Conservation (phyloP, 2,329 filamentous ascomycete genomes). For the Penicillium sp. region DNA sequence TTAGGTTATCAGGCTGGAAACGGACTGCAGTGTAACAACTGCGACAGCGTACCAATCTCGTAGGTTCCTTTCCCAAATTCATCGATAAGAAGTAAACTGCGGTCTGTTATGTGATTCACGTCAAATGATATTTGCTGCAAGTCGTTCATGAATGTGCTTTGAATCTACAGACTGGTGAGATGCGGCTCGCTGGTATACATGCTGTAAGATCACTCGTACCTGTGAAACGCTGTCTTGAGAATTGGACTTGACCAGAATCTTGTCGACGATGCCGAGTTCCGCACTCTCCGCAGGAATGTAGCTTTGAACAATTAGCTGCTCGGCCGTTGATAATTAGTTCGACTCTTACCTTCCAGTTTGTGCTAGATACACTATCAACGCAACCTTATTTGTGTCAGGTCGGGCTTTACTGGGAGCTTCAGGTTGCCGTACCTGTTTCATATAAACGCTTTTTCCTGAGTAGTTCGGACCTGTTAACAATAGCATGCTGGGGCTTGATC, state of each 20-base stretch:
- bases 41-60: slow-evolving; percentile 49
- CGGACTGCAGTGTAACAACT: background rate
- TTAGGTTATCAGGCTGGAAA: background rate
- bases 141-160: slow-evolving; percentile 78
- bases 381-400: slow-evolving; percentile 56
- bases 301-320: slow-evolving; percentile 49
- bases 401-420: background rate
- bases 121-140: slow-evolving; percentile 83
- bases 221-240: slow-evolving; percentile 72
- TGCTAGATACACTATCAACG: slow-evolving; percentile 87
- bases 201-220: slow-evolving; percentile 30
- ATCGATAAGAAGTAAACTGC: slow-evolving; percentile 86
- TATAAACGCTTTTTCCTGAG: slow-evolving; percentile 93
- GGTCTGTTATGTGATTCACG: slow-evolving; percentile 72
- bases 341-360: slow-evolving; percentile 71
- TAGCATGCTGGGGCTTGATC: slow-evolving; percentile 66
- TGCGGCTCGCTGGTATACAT: background rate
- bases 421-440: slow-evolving; percentile 70
- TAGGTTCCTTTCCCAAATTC: slow-evolving; percentile 82
- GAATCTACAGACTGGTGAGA: slow-evolving; percentile 43
- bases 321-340: background rate
- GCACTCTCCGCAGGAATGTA: slow-evolving; percentile 84
- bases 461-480: slow-evolving; percentile 93
- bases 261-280: slow-evolving; percentile 85
- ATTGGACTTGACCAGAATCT: slow-evolving; percentile 83